phyloP scores from a whole-genome alignment of 2,329 filamentous ascomycete genomes.

The Hysterium pulicare region DNA sequence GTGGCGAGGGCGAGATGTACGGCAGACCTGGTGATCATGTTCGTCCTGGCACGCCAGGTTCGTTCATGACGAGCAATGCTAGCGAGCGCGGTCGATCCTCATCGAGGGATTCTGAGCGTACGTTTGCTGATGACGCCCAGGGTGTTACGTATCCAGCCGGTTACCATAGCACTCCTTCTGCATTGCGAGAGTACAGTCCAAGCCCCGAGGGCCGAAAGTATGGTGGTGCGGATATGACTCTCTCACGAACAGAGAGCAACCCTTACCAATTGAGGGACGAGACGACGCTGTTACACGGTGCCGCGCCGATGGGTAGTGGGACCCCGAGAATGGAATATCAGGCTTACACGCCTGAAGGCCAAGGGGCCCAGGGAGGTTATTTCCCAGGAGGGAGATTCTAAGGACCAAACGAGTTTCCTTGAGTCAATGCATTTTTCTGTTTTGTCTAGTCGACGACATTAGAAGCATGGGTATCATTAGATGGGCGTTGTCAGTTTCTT shows the following conservation, averaged over 20 bases:
- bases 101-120: constrained; percentile 27
- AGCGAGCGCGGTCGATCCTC: constrained; percentile 20
- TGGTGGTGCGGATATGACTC: constrained; percentile 14
- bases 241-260: constrained; percentile 14
- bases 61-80: constrained; percentile 19
- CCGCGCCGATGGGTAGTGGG: constrained; percentile 34
- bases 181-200: constrained; percentile 42
- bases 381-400: not conserved
- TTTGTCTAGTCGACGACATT: not conserved
- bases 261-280: constrained; percentile 25
- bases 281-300: constrained; percentile 21
- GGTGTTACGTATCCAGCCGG: constrained; percentile 46
- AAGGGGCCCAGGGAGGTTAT: not conserved
- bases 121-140: constrained; percentile 22
- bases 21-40: constrained; percentile 58
- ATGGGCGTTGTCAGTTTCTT: not conserved
- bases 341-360: not conserved
- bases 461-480: not conserved
- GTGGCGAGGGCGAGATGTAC: constrained; percentile 61
- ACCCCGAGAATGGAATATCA: constrained; percentile 1
- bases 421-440: not conserved
- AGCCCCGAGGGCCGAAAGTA: constrained; percentile 25
- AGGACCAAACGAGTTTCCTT: not conserved
- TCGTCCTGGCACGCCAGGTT: constrained; percentile 59
- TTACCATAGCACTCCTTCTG: constrained; percentile 45